Base-by-base conservation (phyloP, 2,329 filamentous ascomycete species). In the Nothophoma quercina region DNA sequence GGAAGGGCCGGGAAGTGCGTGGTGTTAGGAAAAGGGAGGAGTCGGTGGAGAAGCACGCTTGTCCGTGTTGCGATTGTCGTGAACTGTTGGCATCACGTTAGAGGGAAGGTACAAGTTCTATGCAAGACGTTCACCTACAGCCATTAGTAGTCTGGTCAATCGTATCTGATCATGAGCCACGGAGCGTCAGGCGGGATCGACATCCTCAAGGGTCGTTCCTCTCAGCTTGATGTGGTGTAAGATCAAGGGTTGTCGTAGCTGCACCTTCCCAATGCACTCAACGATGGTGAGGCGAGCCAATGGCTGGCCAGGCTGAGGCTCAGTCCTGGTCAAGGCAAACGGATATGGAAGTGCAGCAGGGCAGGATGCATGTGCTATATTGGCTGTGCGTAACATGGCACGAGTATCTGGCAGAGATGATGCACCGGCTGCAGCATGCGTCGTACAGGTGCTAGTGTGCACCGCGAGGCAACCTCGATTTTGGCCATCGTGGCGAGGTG, bases 321-420 rank as follows among this genome's bases (percentile, higher is more conserved):
- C 26, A n/a, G 28, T 25, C 21, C 13, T 7, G 15, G 22, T 33
- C 29, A 23, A 51, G 40, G 19, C 39, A 23, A 26, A 16, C 34
- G 5, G 12, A 51, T 36, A 10, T 33, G 43, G 29, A 41, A 38
- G 33, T 12, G 38, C 23, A 50, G 25, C 47, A 53, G 39, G 47
- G 55, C 44, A 55, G 23, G 49, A 33, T 57, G 61, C 58, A 60
- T 41, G 57, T 41, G 55, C 53, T 39, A 55, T 60, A 59, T 64
- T 62, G 62, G 53, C 35, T 60, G 51, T 63, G 64, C 46, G 62
- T 62, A 64, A 64, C 63, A 35, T 51, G 52, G 55, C 55, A 60
- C 53, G 45, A 45, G 38, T 42, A 21, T 45, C 22, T 53, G 49
- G 43, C 51, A 47, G 44, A 32, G n/a, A 28, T 15, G 22, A 26